These are phyloP conservation scores for Termitomyces sp. DNA, from an alignment of 1,284 basidiomycete genomes.

Conservation along the genomic window DNA sequence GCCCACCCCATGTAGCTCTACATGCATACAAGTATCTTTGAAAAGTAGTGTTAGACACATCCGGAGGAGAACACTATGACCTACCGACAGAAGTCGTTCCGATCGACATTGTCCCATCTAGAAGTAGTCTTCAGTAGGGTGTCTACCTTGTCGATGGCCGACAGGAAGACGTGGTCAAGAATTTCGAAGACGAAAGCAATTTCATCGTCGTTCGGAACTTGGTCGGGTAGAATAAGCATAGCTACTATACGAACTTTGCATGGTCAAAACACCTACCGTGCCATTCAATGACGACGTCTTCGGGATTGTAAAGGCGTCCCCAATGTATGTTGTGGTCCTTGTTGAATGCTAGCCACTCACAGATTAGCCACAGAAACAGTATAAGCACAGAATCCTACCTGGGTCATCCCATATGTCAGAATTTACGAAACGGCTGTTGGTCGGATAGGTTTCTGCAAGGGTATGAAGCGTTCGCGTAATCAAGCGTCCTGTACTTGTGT, in stretches of 20 bases:
- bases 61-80: slow-evolving; percentile 15
- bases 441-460: slow-evolving; percentile 74
- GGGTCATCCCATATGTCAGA: slow-evolving; percentile 75
- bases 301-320: slow-evolving; percentile 79
- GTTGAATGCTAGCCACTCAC: slow-evolving; percentile 54
- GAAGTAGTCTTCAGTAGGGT: slow-evolving; percentile 50
- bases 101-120: slow-evolving; percentile 68
- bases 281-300: slow-evolving; percentile 86
- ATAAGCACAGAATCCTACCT: slow-evolving; percentile 38
- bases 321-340: slow-evolving; percentile 73
- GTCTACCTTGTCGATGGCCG: slow-evolving; percentile 69
- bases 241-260: background rate
- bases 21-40: slow-evolving; percentile 59
- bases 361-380: slow-evolving; percentile 7
- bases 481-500: slow-evolving; percentile 76
- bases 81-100: slow-evolving; percentile 92
- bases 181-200: slow-evolving; percentile 81
- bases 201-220: slow-evolving; percentile 71
- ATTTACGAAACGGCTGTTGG: slow-evolving; percentile 83
- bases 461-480: slow-evolving; percentile 78
- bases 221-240: slow-evolving; percentile 6
- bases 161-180: slow-evolving; percentile 64
- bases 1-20: slow-evolving; percentile 66
- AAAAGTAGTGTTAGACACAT: slow-evolving; percentile 3
- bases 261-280: slow-evolving; percentile 50